phyloP scores from a whole-genome alignment of 768 basidiomycete genomes.

The Leccinum olivaceopallidum region DNA sequence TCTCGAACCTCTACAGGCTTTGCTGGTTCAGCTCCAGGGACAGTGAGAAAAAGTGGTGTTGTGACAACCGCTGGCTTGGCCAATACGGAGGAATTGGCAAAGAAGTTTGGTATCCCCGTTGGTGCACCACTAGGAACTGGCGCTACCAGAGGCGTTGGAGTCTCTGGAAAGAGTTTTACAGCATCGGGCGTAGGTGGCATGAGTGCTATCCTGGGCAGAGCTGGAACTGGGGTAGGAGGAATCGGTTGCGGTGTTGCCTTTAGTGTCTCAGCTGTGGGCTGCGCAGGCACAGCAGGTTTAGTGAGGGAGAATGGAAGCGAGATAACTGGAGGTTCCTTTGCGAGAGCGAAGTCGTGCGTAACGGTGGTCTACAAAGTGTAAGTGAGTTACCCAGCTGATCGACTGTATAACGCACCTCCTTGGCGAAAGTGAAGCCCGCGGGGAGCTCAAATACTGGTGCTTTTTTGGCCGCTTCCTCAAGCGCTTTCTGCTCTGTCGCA shows the following conservation, averaged over 20 bases:
- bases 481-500: slow-evolving; percentile 43
- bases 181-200: slow-evolving; percentile 29
- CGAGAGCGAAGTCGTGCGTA: slow-evolving; percentile 41
- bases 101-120: slow-evolving; percentile 60
- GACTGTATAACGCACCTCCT: slow-evolving; percentile 44
- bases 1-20: slow-evolving; percentile 7
- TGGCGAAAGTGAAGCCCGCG: slow-evolving; percentile 65
- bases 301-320: slow-evolving; percentile 65
- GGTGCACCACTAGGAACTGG: slow-evolving; percentile 4
- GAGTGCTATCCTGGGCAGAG: slow-evolving; percentile 25
- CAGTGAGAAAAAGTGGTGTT: slow-evolving; percentile 23
- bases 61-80: slow-evolving; percentile 35
- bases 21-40: slow-evolving; percentile 13
- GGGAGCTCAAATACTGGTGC: slow-evolving; percentile 61
- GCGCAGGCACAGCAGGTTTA: slow-evolving; percentile 29
- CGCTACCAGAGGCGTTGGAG: slow-evolving; percentile 1
- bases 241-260: slow-evolving; percentile 17
- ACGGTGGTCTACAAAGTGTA: slow-evolving; percentile 33
- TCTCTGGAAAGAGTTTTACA: slow-evolving; percentile 18
- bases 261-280: slow-evolving; percentile 12
- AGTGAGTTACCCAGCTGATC: slow-evolving; percentile 1
- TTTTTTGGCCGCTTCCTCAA: slow-evolving; percentile 58
- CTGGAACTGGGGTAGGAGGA: slow-evolving; percentile 13
- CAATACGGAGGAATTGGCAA: slow-evolving; percentile 51
- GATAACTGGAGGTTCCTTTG: slow-evolving; percentile 67